These are phyloP conservation scores for Penicillium sp. DNA, from an alignment of 2,329 filamentous ascomycete species.

Conservation along the genomic window DNA sequence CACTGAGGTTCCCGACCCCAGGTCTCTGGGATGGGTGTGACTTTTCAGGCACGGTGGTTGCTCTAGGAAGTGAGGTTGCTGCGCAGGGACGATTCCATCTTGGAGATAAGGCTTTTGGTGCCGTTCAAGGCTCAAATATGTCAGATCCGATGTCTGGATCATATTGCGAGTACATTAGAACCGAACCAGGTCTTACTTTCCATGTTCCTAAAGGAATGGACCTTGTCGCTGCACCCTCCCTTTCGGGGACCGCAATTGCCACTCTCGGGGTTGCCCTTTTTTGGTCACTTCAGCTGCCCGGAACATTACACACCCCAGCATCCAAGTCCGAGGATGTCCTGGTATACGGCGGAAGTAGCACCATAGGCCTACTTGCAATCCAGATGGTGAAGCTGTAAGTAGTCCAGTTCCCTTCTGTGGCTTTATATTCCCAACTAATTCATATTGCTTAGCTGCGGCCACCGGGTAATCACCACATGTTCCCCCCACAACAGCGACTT, in stretches of 20 bases:
- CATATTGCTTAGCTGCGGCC: slow-evolving; percentile 18
- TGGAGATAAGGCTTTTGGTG: slow-evolving; percentile 38
- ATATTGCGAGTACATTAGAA: slow-evolving; percentile 19
- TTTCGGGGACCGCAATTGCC: slow-evolving; percentile 21
- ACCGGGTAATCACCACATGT: slow-evolving; percentile 34
- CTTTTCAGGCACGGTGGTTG: slow-evolving; percentile 25
- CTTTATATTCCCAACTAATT: not conserved
- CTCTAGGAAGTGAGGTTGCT: slow-evolving; percentile 14
- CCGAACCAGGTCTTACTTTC: slow-evolving; percentile 15
- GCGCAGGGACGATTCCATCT: slow-evolving; percentile 16
- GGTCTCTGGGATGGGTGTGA: slow-evolving; percentile 30
- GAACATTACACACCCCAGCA: slow-evolving; percentile 9
- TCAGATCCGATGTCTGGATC: slow-evolving; percentile 16
- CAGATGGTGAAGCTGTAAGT: slow-evolving; percentile 23
- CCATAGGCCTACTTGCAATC: slow-evolving; percentile 20
- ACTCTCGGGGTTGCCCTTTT: slow-evolving; percentile 23
- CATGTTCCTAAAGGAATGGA: slow-evolving; percentile 13
- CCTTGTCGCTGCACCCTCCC: slow-evolving; percentile 5
- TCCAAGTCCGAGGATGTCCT: slow-evolving; percentile 14
- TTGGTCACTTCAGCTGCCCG: slow-evolving; percentile 21
- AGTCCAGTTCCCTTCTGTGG: not conserved
- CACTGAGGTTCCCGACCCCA: slow-evolving; percentile 14
- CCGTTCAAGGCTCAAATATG: slow-evolving; percentile 31
- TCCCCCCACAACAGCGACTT: slow-evolving; percentile 33
- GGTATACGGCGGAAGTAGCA: slow-evolving; percentile 21